These are phyloP conservation scores for Blastobotrys americana DNA, from an alignment of 805 yeast genomes.

Conservation along the genomic window DNA sequence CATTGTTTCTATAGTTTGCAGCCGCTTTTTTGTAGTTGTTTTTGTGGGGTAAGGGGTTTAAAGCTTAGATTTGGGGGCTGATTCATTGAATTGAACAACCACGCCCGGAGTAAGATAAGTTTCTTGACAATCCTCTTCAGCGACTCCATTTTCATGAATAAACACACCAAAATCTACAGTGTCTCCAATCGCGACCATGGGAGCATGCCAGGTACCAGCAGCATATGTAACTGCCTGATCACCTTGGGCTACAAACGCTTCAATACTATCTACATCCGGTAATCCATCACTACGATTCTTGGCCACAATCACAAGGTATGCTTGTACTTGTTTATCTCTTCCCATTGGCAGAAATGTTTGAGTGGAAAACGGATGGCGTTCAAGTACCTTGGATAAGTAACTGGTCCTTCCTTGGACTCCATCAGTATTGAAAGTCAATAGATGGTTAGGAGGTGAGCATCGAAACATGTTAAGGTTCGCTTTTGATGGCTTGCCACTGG, in stretches of 20 bases:
- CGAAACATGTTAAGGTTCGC: conserved; percentile 81
- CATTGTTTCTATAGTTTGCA: neutral
- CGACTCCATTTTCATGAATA: conserved; percentile 74
- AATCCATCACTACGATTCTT: conserved; percentile 39
- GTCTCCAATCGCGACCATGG: conserved; percentile 78
- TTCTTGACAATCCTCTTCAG: conserved; percentile 78
- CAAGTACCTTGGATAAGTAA: conserved; percentile 63
- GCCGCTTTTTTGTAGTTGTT: too few species aligned
- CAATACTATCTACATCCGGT: conserved; percentile 55
- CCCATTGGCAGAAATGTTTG: conserved; percentile 95
- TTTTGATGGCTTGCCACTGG: conserved; percentile 42
- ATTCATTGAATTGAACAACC: neutral
- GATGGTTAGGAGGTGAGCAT: conserved; percentile 67
- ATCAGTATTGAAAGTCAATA: conserved; percentile 31
- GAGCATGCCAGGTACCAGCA: conserved; percentile 87
- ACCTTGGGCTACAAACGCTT: conserved; percentile 70
- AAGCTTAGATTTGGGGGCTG: conserved; percentile 1
- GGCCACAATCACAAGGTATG: conserved; percentile 81
- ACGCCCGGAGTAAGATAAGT: conserved; percentile 40
- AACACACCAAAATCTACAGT: conserved; percentile 79
- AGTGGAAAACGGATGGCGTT: conserved; percentile 81
- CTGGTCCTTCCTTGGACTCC: conserved; percentile 17
- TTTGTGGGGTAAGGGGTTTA: conserved; percentile 5
- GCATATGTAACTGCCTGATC: conserved; percentile 89
- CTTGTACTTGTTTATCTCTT: conserved; percentile 37